phyloP scores from a whole-genome alignment of 345 rosid species.

The Lumnitzera littorea region DNA sequence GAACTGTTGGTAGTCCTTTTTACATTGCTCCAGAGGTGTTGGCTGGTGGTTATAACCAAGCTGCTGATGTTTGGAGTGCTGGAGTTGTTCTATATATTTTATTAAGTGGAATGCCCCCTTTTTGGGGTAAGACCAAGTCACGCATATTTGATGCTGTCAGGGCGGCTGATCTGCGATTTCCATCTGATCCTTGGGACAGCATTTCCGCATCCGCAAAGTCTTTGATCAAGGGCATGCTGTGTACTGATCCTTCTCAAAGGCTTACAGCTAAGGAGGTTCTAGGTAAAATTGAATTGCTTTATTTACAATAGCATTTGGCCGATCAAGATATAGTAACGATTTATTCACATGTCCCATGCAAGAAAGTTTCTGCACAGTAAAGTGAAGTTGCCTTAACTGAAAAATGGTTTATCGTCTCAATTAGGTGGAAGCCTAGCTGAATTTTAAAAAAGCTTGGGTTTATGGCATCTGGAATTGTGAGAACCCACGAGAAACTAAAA shows the following conservation, averaged over 20 bases:
- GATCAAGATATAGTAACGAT: too few relatives aligned
- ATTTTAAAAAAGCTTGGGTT: too few relatives aligned
- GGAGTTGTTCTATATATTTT: slow-evolving; percentile 67
- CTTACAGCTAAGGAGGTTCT: slow-evolving; percentile 48
- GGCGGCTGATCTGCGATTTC: slow-evolving; percentile 55
- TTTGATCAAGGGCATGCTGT: slow-evolving; percentile 52
- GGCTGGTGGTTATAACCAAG: slow-evolving; percentile 55
- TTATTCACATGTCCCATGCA: too few relatives aligned
- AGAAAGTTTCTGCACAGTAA: too few relatives aligned
- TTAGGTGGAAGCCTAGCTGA: too few relatives aligned
- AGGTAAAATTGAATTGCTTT: slow-evolving; percentile 29
- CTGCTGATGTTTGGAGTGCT: slow-evolving; percentile 73
- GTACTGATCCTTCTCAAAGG: slow-evolving; percentile 39
- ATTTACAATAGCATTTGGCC: neutral
- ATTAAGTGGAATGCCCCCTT: slow-evolving; percentile 59
- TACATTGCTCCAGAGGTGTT: slow-evolving; percentile 74
- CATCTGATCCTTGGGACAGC: slow-evolving; percentile 45
- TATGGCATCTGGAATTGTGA: too few relatives aligned
- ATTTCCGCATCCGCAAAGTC: slow-evolving; percentile 45
- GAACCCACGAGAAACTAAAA: too few relatives aligned
- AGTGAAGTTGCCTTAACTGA: too few relatives aligned
- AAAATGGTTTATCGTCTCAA: too few relatives aligned
- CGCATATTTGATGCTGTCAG: slow-evolving; percentile 57
- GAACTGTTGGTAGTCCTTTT: slow-evolving; percentile 74
- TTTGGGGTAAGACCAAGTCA: slow-evolving; percentile 70